Percentiles rank a stretch among this genome's conserved stretches.
These are phyloP conservation scores for Fusarium sp. DNA, from an alignment of 2,329 filamentous ascomycete species.

Conservation along the genomic window DNA sequence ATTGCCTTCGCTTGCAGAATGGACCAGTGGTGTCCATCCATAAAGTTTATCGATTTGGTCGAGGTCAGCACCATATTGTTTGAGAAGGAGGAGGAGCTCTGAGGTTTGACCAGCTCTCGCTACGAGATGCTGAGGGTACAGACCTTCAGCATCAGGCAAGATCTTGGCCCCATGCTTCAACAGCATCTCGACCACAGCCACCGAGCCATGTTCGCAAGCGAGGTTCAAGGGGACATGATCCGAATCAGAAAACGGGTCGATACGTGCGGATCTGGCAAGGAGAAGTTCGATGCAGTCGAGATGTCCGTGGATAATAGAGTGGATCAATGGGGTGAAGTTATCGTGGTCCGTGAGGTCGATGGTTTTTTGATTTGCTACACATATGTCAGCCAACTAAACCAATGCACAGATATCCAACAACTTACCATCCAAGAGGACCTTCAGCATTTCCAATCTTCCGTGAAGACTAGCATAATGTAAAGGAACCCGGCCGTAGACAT, in stretches of 20 bases:
- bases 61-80: slow-evolving; percentile 87
- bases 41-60: slow-evolving; percentile 96
- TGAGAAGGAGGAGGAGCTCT: slow-evolving; percentile 81
- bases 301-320: slow-evolving; percentile 91
- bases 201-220: slow-evolving; percentile 91
- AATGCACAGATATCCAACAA: not conserved
- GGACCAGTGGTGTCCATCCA: slow-evolving; percentile 95
- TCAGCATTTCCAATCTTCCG: slow-evolving; percentile 85
- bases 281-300: slow-evolving; percentile 83
- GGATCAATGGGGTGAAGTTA: slow-evolving; percentile 95
- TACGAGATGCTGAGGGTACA: slow-evolving; percentile 97
- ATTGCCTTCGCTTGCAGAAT: slow-evolving; percentile 96
- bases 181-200: slow-evolving; percentile 85
- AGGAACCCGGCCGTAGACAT: slow-evolving; percentile 94
- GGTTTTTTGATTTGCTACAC: slow-evolving; percentile 74
- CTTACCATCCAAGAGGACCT: slow-evolving; percentile 75
- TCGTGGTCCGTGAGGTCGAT: slow-evolving; percentile 94
- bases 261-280: slow-evolving; percentile 80
- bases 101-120: slow-evolving; percentile 88
- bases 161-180: slow-evolving; percentile 84
- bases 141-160: slow-evolving; percentile 92
- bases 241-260: slow-evolving; percentile 85
- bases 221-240: slow-evolving; percentile 96
- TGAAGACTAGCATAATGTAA: slow-evolving; percentile 98
- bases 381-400: slow-evolving; percentile 15